phyloP scores from a whole-genome alignment of 495 filamentous ascomycete genomes.

The Poronia punctata region DNA sequence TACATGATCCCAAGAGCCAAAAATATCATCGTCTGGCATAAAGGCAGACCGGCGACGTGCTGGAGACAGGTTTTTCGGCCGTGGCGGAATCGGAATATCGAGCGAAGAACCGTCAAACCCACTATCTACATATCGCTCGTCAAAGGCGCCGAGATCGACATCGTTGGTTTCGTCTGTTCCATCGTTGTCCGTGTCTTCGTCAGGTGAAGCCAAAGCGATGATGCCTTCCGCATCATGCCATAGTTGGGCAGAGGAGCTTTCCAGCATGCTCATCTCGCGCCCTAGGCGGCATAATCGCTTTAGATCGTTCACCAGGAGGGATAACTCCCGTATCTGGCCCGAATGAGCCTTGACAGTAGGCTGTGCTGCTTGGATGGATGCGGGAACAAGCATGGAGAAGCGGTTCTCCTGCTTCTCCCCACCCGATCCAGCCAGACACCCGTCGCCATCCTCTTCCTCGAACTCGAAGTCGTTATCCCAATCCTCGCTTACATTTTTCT shows the following conservation, averaged over 20 bases:
- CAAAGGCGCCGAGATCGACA: conserved; percentile 22
- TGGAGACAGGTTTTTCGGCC: conserved; percentile 7
- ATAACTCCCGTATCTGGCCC: conserved; percentile 79
- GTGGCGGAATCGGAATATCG: conserved; percentile 30
- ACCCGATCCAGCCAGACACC: conserved; percentile 5
- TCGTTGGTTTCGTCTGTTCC: conserved; percentile 24
- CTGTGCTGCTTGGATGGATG: conserved; percentile 76
- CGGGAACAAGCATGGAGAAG: conserved; percentile 66
- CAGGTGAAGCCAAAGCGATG: conserved; percentile 75
- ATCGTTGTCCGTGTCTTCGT: conserved; percentile 58
- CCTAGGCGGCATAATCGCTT: conserved; percentile 71
- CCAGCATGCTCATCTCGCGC: conserved; percentile 56
- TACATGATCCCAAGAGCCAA: conserved; percentile 40
- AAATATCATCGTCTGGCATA: conserved; percentile 58
- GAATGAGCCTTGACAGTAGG: conserved; percentile 80
- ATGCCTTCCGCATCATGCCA: conserved; percentile 88
- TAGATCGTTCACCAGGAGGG: conserved; percentile 59
- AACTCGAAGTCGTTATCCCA: conserved; percentile 86
- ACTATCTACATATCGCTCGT: conserved; percentile 57
- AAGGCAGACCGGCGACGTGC: conserved; percentile 50
- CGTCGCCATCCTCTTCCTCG: conserved; percentile 44
- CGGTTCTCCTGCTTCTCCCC: conserved; percentile 39
- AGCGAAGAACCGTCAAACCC: conserved; percentile 36
- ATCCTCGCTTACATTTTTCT: conserved; percentile 75
- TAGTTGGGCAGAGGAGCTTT: conserved; percentile 54